Evolutionary conservation across 2,329 filamentous ascomycete genomes (phyloP), one percentile per base, ranked within the genome.

Genomic region (Fusarium dimerum): DNA sequence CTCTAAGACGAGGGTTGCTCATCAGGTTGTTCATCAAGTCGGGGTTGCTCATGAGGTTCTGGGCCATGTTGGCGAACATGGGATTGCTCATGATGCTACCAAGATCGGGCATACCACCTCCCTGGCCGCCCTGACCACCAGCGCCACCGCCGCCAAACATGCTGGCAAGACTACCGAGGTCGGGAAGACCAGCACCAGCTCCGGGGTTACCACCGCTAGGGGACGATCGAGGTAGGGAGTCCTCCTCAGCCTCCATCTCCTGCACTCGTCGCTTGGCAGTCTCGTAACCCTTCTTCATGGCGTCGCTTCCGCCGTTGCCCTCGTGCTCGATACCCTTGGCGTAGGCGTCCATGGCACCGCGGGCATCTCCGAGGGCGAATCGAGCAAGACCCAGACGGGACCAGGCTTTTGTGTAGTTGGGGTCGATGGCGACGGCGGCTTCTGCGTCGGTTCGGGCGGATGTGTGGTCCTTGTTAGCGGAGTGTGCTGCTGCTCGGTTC

Each of bases 361-460:
- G 87, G 51, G 91, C 88, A 68, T 99, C 93, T 34, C 92, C 93
- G 47, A 97, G 83, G 15, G 93, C 93, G 73, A 93, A 99, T 56
- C 88, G 85, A 41, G 94, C 94, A 39, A 97, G 86, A 17, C 94
- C 94, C 17, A 99, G 82, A 56, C 94, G 85, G 63, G 89, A 94
- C 94, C 94, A 99, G 15, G 92, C 94, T 78, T 99, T 97, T 61
- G 92, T 96, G 80, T 97, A 99, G 71, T 85, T 86, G 12, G 94
- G 91, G 72, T 99, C 94, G 49, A 92, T 83, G 51, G 85, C 83
- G 50, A 94, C 90, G 50, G 94, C 94, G 60, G 94, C 84, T 77
- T 97, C 93, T 43, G 94, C 94, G 72, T 99, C 94, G 56, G 87
- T 80, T 64, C 85, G 86, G 12, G 94, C 94, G 57, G 89, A 86